Evolutionary conservation across 1,284 basidiomycete species (phyloP).

Genomic region (Prillingera fragicola): DNA sequence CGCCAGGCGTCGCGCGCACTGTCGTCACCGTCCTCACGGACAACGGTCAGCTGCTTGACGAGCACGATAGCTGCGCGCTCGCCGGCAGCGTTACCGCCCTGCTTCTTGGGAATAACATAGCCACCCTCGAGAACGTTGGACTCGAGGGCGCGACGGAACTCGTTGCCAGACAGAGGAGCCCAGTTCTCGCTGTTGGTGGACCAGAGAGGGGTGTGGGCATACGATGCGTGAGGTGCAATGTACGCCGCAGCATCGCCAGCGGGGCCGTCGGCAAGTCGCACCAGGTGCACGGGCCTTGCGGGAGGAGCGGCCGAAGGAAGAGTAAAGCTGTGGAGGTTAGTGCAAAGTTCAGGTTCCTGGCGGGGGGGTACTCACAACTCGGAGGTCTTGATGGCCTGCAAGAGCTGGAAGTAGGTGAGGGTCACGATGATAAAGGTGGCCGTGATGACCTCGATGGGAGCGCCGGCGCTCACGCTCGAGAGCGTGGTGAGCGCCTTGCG

Average conservation of each 20-base stretch:
- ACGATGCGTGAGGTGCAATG: constrained; percentile 13
- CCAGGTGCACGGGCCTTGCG: constrained; percentile 36
- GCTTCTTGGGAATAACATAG: constrained; percentile 29
- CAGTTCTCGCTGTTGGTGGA: constrained; percentile 25
- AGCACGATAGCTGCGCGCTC: constrained; percentile 39
- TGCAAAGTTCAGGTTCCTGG: too few relatives aligned
- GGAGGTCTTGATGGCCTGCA: constrained; percentile 68
- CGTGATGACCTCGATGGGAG: constrained; percentile 75
- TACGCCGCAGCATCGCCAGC: constrained; percentile 21
- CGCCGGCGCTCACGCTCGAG: constrained; percentile 46
- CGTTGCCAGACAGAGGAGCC: constrained; percentile 27
- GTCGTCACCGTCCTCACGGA: constrained; percentile 27
- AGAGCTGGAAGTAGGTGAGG: constrained; percentile 83
- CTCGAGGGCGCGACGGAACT: constrained; percentile 37
- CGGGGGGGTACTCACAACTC: constrained; percentile 49
- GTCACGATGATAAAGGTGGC: constrained; percentile 79
- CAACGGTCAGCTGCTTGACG: constrained; percentile 45
- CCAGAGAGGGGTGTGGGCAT: constrained; percentile 14
- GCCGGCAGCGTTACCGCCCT: constrained; percentile 37
- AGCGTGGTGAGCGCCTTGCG: constrained; percentile 40
- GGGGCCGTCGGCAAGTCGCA: constrained; percentile 31
- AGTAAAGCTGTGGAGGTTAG: constrained; percentile 26
- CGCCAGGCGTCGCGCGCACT: constrained; percentile 33
- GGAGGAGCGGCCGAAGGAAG: constrained; percentile 28
- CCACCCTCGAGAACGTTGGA: constrained; percentile 38